A percentile compares a stretch with the other conserved stretches of the same genome.
These are phyloP conservation scores for Phialemonium atrogriseum DNA, from an alignment of 2,329 filamentous ascomycete genomes.

Conservation along the genomic window DNA sequence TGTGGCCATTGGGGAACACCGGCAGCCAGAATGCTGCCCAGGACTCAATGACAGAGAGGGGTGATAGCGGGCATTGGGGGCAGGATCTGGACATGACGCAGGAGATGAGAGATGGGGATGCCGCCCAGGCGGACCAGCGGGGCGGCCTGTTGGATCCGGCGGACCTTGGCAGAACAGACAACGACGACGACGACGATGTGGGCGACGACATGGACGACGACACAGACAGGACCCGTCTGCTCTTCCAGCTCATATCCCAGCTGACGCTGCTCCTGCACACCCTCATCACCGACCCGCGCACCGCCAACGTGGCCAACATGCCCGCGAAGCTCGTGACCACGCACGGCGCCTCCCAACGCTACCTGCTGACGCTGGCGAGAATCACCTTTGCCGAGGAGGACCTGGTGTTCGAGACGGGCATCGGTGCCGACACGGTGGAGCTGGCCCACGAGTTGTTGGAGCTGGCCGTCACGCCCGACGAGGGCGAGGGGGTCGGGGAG, in stretches of 20 bases:
- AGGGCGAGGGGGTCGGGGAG: conserved; percentile 34
- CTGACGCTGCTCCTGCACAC: conserved; percentile 42
- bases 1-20: neutral
- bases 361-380: conserved; percentile 70
- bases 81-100: conserved; percentile 4
- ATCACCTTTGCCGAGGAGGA: conserved; percentile 80
- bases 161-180: no score
- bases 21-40: neutral
- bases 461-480: conserved; percentile 69
- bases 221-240: conserved; percentile 12
- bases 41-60: neutral
- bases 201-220: conserved; percentile 5
- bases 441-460: conserved; percentile 78
- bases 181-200: conserved; percentile 9
- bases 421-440: conserved; percentile 70
- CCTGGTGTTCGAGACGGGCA: conserved; percentile 64
- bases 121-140: neutral
- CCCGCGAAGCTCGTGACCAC: conserved; percentile 62
- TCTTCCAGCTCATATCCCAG: conserved; percentile 40
- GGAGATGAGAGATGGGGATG: neutral
- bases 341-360: conserved; percentile 70
- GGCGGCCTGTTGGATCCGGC: neutral
- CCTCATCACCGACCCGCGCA: conserved; percentile 39
- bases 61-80: neutral
- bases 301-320: conserved; percentile 47